Evolutionary conservation across 306 rosid genomes (phyloP).

Genomic region (Astragalus glycyphyllos): DNA sequence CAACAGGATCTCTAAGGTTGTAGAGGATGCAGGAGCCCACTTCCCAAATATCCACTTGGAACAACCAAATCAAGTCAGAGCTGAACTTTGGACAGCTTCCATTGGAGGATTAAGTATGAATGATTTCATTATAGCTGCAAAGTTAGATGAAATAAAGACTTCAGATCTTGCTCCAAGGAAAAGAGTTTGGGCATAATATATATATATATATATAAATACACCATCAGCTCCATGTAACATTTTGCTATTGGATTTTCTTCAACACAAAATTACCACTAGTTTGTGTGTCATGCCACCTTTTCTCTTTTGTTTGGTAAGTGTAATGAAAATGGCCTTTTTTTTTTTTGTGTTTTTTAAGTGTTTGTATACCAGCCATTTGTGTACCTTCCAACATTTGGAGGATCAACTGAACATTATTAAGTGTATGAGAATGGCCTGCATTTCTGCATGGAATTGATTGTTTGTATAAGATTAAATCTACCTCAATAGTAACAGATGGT

Average conservation of each 20-base stretch:
- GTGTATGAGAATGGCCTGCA: too few species aligned
- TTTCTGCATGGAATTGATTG: too few species aligned
- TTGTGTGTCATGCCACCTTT: neutral
- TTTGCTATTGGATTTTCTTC: constrained; percentile 12
- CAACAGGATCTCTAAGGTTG: constrained; percentile 72
- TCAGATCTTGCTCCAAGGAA: constrained; percentile 84
- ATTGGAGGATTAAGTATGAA: constrained; percentile 92
- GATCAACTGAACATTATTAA: neutral
- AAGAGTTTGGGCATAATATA: constrained; percentile 83
- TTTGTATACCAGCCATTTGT: constrained; percentile 3
- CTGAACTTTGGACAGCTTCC: constrained; percentile 79
- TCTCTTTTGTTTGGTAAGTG: constrained; percentile 16
- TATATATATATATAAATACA: too few species aligned
- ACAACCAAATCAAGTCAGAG: constrained; percentile 83
- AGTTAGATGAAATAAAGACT: constrained; percentile 76
- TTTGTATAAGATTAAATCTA: too few species aligned
- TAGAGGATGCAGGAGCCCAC: constrained; percentile 64
- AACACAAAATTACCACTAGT: constrained; percentile 13
- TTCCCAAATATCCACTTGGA: constrained; percentile 83
- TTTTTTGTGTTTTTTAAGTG: neutral
- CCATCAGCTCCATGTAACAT: constrained; percentile 27
- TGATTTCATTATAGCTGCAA: constrained; percentile 90
- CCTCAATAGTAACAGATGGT: too few species aligned
- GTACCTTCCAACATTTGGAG: neutral
- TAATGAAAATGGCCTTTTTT: neutral